These are phyloP conservation scores for Hyaloscypha bicolor DNA, from an alignment of 495 filamentous ascomycete genomes.

Conservation along the genomic window DNA sequence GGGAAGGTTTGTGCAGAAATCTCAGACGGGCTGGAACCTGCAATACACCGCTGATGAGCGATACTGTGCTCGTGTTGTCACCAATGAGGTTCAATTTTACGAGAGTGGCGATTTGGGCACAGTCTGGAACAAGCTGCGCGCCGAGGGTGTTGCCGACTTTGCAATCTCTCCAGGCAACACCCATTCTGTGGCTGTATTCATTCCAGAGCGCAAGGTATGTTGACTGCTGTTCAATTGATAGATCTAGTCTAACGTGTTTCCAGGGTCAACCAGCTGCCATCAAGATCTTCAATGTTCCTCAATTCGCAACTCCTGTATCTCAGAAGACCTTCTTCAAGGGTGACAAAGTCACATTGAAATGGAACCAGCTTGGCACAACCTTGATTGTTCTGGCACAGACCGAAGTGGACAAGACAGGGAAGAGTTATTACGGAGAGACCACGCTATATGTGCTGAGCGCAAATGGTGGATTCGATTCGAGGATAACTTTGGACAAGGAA, in stretches of 20 bases:
- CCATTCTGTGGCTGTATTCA: slow-evolving; percentile 87
- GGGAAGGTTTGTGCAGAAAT: slow-evolving; percentile 91
- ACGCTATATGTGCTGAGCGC: slow-evolving; percentile 94
- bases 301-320: slow-evolving; percentile 77
- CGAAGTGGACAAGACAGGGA: slow-evolving; percentile 95
- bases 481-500: slow-evolving; percentile 93
- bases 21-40: slow-evolving; percentile 93
- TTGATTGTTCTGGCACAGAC: slow-evolving; percentile 96
- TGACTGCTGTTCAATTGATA: not conserved
- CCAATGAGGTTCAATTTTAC: slow-evolving; percentile 97
- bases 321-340: slow-evolving; percentile 99
- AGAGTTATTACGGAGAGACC: slow-evolving; percentile 98
- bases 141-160: slow-evolving; percentile 90
- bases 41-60: slow-evolving; percentile 94
- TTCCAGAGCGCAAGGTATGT: slow-evolving; percentile 89
- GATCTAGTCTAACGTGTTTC: slow-evolving; percentile 19
- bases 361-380: slow-evolving; percentile 88
- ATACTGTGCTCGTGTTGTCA: slow-evolving; percentile 89
- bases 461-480: slow-evolving; percentile 88
- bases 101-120: slow-evolving; percentile 79
- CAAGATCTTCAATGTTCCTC: slow-evolving; percentile 90
- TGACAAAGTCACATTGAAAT: slow-evolving; percentile 97
- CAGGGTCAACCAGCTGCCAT: slow-evolving; percentile 90
- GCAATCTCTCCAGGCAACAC: slow-evolving; percentile 85
- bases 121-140: slow-evolving; percentile 92